A percentile compares a stretch with the other conserved stretches of the same genome.
Evolutionary conservation across 352 stramenopile species (phyloP).

Genomic region (Pythium myriotylum): DNA sequence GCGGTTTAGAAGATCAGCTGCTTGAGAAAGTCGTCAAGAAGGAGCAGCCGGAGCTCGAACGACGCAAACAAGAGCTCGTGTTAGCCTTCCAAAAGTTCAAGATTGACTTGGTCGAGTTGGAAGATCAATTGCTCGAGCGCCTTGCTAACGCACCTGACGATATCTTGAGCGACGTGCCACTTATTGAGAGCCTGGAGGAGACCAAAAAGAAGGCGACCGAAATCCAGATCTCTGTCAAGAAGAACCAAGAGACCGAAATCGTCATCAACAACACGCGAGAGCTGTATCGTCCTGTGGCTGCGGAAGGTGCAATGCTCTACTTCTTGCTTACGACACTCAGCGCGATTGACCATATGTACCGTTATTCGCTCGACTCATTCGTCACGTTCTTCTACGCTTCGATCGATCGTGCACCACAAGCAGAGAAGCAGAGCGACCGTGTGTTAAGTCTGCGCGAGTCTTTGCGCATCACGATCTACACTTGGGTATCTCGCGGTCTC

Average conservation of each 20-base stretch:
- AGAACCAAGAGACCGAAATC: conserved; percentile 86
- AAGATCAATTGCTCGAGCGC: conserved; percentile 89
- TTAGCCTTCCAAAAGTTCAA: conserved; percentile 93
- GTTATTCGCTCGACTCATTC: conserved; percentile 92
- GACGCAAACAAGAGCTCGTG: conserved; percentile 85
- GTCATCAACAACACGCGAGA: conserved; percentile 92
- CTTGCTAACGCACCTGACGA: conserved; percentile 91
- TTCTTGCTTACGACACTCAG: conserved; percentile 91
- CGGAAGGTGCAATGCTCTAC: conserved; percentile 91
- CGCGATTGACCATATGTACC: conserved; percentile 93
- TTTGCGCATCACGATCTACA: conserved; percentile 88
- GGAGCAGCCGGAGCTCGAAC: conserved; percentile 89
- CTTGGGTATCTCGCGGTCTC: conserved; percentile 88
- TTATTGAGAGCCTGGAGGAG: conserved; percentile 92
- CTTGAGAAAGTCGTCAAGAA: conserved; percentile 87
- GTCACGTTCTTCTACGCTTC: conserved; percentile 88
- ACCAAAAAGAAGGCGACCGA: conserved; percentile 91
- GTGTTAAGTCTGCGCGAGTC: conserved; percentile 52
- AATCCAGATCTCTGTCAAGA: conserved; percentile 79
- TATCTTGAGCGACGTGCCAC: conserved; percentile 88
- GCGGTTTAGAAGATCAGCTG: conserved; percentile 89
- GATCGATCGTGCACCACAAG: conserved; percentile 47
- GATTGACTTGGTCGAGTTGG: conserved; percentile 89
- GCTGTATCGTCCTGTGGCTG: conserved; percentile 88
- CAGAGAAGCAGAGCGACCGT: background rate